These are phyloP conservation scores for Diplodia seriata DNA, from an alignment of 2,329 filamentous ascomycete genomes.

Conservation along the genomic window DNA sequence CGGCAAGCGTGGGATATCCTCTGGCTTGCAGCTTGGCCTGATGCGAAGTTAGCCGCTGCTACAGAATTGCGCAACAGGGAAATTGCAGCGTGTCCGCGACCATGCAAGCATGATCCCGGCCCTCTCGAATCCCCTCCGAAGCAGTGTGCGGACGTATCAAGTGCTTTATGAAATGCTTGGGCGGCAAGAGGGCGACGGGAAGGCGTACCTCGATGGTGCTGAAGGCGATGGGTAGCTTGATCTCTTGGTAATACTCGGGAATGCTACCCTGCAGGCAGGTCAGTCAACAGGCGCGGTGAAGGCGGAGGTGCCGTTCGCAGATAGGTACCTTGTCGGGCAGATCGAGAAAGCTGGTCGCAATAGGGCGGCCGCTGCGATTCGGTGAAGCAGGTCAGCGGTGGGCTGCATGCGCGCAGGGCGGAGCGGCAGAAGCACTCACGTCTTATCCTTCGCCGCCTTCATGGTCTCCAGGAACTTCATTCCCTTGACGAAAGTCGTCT, in stretches of 20 bases:
- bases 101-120: slow-evolving; percentile 8
- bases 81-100: slow-evolving; percentile 6
- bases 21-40: slow-evolving; percentile 70
- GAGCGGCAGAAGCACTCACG: slow-evolving; percentile 59
- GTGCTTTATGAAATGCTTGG: neutral
- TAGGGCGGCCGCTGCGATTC: slow-evolving; percentile 65
- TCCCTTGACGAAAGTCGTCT: slow-evolving; percentile 74
- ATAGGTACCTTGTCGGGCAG: slow-evolving; percentile 65
- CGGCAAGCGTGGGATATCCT: slow-evolving; percentile 73
- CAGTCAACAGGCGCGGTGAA: slow-evolving; percentile 33
- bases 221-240: slow-evolving; percentile 79
- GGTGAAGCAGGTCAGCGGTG: slow-evolving; percentile 16
- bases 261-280: slow-evolving; percentile 58
- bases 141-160: slow-evolving; percentile 2
- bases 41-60: slow-evolving; percentile 35
- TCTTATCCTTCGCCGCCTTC: slow-evolving; percentile 79
- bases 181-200: neutral
- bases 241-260: slow-evolving; percentile 78
- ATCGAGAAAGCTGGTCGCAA: slow-evolving; percentile 77
- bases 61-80: neutral
- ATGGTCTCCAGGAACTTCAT: slow-evolving; percentile 77
- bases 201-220: slow-evolving; percentile 70
- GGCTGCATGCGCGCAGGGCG: slow-evolving; percentile 26
- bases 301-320: slow-evolving; percentile 31
- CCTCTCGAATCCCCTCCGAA: neutral